These are phyloP conservation scores for Plasmopara muralis DNA, from an alignment of 352 stramenopile species.

Conservation along the genomic window DNA sequence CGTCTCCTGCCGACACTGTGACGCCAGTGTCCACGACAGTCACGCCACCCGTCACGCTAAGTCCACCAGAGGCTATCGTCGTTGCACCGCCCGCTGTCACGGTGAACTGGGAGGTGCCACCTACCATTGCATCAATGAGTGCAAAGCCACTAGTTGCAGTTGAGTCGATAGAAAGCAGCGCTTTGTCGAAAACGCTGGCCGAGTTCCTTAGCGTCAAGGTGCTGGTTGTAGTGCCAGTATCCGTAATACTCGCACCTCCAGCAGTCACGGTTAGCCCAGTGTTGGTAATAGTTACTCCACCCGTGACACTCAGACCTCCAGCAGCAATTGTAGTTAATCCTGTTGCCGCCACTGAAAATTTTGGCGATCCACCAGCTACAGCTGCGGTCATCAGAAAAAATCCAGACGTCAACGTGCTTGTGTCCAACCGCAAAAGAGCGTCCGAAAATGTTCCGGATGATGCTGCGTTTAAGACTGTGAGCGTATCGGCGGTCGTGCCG, in stretches of 20 bases:
- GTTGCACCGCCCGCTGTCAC: slow-evolving; percentile 29
- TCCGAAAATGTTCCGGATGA: neutral
- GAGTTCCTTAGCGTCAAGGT: slow-evolving; percentile 10
- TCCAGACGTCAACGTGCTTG: neutral
- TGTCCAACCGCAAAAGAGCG: slow-evolving; percentile 6
- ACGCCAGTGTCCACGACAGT: slow-evolving; percentile 22
- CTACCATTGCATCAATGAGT: slow-evolving; percentile 11
- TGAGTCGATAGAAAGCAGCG: slow-evolving; percentile 7
- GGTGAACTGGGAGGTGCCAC: slow-evolving; percentile 15
- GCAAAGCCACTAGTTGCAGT: slow-evolving; percentile 6
- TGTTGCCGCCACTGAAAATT: slow-evolving; percentile 4
- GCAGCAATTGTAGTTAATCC: slow-evolving; percentile 1
- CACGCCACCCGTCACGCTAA: slow-evolving; percentile 17
- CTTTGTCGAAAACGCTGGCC: slow-evolving; percentile 4
- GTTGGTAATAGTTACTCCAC: slow-evolving; percentile 5
- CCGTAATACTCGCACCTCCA: slow-evolving; percentile 8
- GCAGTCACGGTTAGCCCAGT: slow-evolving; percentile 2
- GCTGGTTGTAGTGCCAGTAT: slow-evolving; percentile 1
- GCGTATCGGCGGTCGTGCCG: neutral
- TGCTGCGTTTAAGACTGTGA: slow-evolving; percentile 1
- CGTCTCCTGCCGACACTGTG: slow-evolving; percentile 14
- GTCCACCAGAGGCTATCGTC: slow-evolving; percentile 20
- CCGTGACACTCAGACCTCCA: slow-evolving; percentile 6
- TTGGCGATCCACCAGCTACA: neutral
- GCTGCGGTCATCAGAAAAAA: slow-evolving; percentile 1